A percentile compares a stretch with the other conserved stretches of the same genome.
phyloP scores from a whole-genome alignment of 805 yeast genomes.

The Wickerhamiella allomyrinae region DNA sequence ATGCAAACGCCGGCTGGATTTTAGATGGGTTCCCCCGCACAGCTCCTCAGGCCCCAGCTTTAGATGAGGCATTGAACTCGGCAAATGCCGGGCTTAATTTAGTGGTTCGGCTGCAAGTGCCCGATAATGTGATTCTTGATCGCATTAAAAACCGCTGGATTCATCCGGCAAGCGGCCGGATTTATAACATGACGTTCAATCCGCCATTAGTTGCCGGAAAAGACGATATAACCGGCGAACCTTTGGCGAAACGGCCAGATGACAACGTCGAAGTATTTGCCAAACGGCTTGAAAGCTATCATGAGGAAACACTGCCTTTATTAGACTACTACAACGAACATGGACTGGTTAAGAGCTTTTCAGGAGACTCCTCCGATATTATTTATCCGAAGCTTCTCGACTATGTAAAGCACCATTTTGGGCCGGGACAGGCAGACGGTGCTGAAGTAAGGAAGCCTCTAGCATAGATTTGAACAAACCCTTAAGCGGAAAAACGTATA shows the following conservation, averaged over 20 bases:
- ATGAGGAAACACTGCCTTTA: slow-evolving; percentile 45
- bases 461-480: too few species aligned
- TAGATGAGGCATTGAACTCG: slow-evolving; percentile 32
- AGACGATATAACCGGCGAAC: slow-evolving; percentile 87
- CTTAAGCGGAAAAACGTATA: too few species aligned
- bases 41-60: slow-evolving; percentile 46
- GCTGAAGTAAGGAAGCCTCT: too few species aligned
- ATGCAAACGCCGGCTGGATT: slow-evolving; percentile 42
- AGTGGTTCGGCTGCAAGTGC: slow-evolving; percentile 80
- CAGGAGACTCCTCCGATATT: slow-evolving; percentile 73
- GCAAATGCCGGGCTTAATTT: slow-evolving; percentile 39
- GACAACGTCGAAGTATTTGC: slow-evolving; percentile 66
- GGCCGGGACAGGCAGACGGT: too few species aligned
- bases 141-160: slow-evolving; percentile 79
- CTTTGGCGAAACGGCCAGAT: slow-evolving; percentile 63
- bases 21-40: slow-evolving; percentile 92
- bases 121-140: slow-evolving; percentile 65
- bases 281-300: slow-evolving; percentile 50
- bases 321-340: slow-evolving; percentile 41
- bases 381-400: slow-evolving; percentile 47
- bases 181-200: slow-evolving; percentile 72
- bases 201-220: slow-evolving; percentile 73
- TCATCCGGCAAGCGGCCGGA: slow-evolving; percentile 71
- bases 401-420: neutral
- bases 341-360: slow-evolving; percentile 40